These are phyloP conservation scores for Mycena sanguinolenta DNA, from an alignment of 768 basidiomycete genomes.

Conservation along the genomic window DNA sequence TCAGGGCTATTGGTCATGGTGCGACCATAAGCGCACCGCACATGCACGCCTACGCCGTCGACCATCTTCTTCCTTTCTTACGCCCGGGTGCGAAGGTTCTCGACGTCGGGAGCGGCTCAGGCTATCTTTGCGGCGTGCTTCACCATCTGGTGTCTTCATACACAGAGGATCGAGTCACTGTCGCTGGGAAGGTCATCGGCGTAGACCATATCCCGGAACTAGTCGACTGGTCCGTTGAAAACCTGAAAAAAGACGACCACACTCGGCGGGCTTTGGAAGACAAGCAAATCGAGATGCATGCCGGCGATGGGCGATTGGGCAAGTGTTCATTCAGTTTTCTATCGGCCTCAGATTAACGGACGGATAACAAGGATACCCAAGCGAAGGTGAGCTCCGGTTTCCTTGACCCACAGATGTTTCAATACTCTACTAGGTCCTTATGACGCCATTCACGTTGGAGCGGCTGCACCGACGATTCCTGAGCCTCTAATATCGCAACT, in stretches of 20 bases:
- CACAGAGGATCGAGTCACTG: constrained; percentile 34
- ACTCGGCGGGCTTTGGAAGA: constrained; percentile 61
- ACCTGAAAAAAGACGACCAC: constrained; percentile 78
- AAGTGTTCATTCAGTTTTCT: neutral
- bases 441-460: constrained; percentile 94
- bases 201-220: constrained; percentile 93
- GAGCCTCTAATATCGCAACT: constrained; percentile 82
- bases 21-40: constrained; percentile 98
- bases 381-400: constrained; percentile 44
- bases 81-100: constrained; percentile 81
- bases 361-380: constrained; percentile 49
- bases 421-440: constrained; percentile 64
- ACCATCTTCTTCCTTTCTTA: constrained; percentile 82
- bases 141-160: constrained; percentile 65
- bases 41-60: constrained; percentile 93
- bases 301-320: constrained; percentile 88
- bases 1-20: constrained; percentile 80
- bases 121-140: constrained; percentile 87
- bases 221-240: constrained; percentile 75
- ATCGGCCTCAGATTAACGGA: constrained; percentile 8
- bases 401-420: neutral
- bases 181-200: constrained; percentile 77
- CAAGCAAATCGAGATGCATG: constrained; percentile 71
- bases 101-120: constrained; percentile 92
- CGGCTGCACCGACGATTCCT: constrained; percentile 85